Conservation (phyloP, 768 basidiomycete species). For the Rubroboletus pulcherrimus region DNA sequence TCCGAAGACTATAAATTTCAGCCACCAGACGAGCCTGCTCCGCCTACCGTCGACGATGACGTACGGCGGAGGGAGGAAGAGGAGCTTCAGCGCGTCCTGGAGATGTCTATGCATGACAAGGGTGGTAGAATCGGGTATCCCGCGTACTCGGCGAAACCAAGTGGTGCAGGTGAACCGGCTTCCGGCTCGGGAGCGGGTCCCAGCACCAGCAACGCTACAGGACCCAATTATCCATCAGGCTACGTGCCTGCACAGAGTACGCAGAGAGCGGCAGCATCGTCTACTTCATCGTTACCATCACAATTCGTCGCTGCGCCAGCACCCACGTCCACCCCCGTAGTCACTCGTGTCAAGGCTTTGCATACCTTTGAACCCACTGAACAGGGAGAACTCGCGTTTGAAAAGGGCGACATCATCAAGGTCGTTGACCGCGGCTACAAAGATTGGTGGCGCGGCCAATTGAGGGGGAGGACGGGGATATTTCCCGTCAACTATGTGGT, state of each 20-base stretch:
- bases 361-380: conserved; percentile 88
- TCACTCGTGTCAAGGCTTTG: conserved; percentile 83
- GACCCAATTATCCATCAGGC: conserved; percentile 46
- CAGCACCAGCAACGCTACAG: conserved; percentile 14
- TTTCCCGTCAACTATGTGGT: conserved; percentile 98
- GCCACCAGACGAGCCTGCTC: conserved; percentile 54
- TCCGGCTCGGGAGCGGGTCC: conserved; percentile 21
- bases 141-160: conserved; percentile 38
- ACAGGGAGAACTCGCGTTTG: conserved; percentile 85
- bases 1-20: conserved; percentile 69
- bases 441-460: conserved; percentile 96
- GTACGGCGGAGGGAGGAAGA: conserved; percentile 85
- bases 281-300: conserved; percentile 26
- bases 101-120: conserved; percentile 89
- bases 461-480: conserved; percentile 87
- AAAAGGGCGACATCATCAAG: conserved; percentile 90
- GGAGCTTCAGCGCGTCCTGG: conserved; percentile 87
- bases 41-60: conserved; percentile 73
- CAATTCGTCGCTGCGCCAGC: conserved; percentile 17
- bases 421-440: conserved; percentile 92
- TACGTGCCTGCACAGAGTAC: conserved; percentile 58
- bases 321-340: conserved; percentile 36
- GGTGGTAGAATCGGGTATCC: conserved; percentile 68
- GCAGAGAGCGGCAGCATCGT: conserved; percentile 29
- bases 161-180: conserved; percentile 35